Percentiles rank a stretch among this genome's conserved stretches.
phyloP scores from a whole-genome alignment of 106 monocot genomes.

The Dendrobium huoshanense region DNA sequence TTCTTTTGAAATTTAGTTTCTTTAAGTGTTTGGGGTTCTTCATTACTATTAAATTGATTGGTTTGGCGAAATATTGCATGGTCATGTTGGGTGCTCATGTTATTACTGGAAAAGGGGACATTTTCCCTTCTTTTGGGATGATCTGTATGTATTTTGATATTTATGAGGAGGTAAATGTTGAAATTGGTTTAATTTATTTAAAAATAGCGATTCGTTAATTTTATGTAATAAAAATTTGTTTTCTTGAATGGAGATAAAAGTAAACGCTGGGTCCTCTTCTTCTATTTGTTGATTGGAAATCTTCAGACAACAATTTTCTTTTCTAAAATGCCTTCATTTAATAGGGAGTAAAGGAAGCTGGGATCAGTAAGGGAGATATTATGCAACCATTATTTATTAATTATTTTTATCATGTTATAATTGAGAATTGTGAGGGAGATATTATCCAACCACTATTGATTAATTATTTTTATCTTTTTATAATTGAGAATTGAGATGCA shows the following conservation, averaged over 20 bases:
- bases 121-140: not conserved
- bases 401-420: not conserved
- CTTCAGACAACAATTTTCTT: not conserved
- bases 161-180: not conserved
- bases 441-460: not conserved
- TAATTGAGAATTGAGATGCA: not conserved
- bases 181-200: not conserved
- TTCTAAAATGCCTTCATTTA: not conserved
- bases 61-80: slow-evolving; percentile 1
- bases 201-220: not conserved
- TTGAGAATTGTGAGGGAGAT: too few relatives aligned
- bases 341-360: not conserved
- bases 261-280: not conserved
- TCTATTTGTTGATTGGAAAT: not conserved
- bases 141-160: slow-evolving; percentile 1
- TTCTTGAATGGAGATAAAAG: not conserved
- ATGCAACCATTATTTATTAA: not conserved
- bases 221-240: not conserved
- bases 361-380: not conserved
- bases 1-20: not conserved
- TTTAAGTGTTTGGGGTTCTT: not conserved
- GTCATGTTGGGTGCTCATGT: not conserved
- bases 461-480: not conserved
- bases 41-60: not conserved
- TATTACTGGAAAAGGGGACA: not conserved